Evolutionary conservation across 257 asterid genomes (phyloP), one percentile per base, ranked within the genome.

Genomic region (Solanum boliviense): DNA sequence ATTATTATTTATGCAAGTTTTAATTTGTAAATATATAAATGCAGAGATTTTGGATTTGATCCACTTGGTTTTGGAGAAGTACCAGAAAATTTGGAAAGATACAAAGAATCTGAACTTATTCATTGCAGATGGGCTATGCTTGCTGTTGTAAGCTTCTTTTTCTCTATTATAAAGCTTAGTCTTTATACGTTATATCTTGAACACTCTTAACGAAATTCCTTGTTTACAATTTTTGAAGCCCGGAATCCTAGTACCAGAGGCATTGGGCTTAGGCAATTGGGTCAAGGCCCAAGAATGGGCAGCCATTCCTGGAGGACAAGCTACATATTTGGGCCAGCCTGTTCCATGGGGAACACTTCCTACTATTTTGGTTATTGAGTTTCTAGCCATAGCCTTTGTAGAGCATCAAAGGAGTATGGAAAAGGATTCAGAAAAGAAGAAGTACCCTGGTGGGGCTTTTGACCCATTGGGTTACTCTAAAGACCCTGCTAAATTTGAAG

Each of bases 91-190:
- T 93, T 97, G 76, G 98, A 97, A 91, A 94, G 99, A 84, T 96
- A 88, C 93, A 97, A 97, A 92, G 99, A 96, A 83, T 96, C 99
- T 8, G 99, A 97, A 91, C 93, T 97, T 82, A 90, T 91, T 87
- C 99, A 96, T 89, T 97, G 98, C 96, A 93, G 99, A 92, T 96
- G 99, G 98, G 99, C 99, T 65, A 96, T 96, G 99, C 95, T 95
- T 81, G 98, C 98, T 8, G 98, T 96, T 76, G 99, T 95, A 93
- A 90, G 94, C 70, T 9, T 46, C 20, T 2, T 41, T 7, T 74
- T n/a, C 13, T 20, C 4, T 68, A 8, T 5, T 31, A 18, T 11
- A 39, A 29, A 68, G 11, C 36, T 15, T 68, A 68, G 5, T 32
- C 6, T 31, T 31, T 71, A 3, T 46, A 18, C 9, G 46, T 9